A percentile compares a stretch with the other conserved stretches of the same genome.
These are phyloP conservation scores for Sugiyamaella mastotermitis DNA, from an alignment of 805 yeast species.

Conservation along the genomic window DNA sequence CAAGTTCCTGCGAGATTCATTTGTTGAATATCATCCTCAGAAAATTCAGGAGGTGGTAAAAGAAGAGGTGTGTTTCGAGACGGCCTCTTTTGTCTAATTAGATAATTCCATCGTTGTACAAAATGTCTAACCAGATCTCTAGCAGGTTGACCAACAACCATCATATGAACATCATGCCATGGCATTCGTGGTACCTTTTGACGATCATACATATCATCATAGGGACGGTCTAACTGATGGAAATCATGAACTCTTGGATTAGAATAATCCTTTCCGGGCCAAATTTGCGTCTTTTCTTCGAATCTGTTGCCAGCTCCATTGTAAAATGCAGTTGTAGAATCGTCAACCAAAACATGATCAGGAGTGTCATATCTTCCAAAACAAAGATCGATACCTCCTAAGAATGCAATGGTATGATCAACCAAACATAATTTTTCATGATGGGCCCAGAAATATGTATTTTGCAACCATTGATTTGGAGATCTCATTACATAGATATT, in stretches of 20 bases:
- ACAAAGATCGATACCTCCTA: slow-evolving; percentile 95
- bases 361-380: slow-evolving; percentile 96
- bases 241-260: slow-evolving; percentile 93
- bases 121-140: slow-evolving; percentile 90
- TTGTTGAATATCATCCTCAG: slow-evolving; percentile 59
- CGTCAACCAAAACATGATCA: slow-evolving; percentile 86
- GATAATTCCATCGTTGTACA: slow-evolving; percentile 95
- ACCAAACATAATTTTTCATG: slow-evolving; percentile 87
- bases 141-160: slow-evolving; percentile 89
- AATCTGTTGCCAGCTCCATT: background rate
- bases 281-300: slow-evolving; percentile 48
- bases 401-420: slow-evolving; percentile 82
- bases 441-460: slow-evolving; percentile 97
- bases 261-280: slow-evolving; percentile 97
- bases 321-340: slow-evolving; percentile 32
- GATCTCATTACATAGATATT: slow-evolving; percentile 89
- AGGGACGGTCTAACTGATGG: slow-evolving; percentile 72
- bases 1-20: slow-evolving; percentile 72
- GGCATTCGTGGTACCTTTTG: slow-evolving; percentile 87
- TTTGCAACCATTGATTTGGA: slow-evolving; percentile 90
- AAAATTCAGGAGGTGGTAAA: slow-evolving; percentile 86
- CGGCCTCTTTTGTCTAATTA: slow-evolving; percentile 88
- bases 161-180: slow-evolving; percentile 99
- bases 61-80: slow-evolving; percentile 88
- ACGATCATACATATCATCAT: slow-evolving; percentile 88